These are phyloP conservation scores for Aethionema arabicum DNA, from an alignment of 345 rosid genomes.

Conservation along the genomic window DNA sequence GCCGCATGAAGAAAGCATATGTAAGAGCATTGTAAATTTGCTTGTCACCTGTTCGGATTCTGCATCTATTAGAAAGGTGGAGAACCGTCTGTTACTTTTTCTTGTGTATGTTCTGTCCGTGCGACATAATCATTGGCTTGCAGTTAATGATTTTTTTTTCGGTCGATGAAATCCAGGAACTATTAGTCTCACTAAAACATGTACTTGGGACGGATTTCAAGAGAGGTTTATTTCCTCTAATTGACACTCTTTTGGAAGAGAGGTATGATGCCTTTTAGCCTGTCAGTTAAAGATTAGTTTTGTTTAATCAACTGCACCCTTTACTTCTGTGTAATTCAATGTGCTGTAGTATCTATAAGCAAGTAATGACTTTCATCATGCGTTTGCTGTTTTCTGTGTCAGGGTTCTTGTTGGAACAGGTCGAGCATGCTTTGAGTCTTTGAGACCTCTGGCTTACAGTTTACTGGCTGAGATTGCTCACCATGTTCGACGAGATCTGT, in stretches of 20 bases:
- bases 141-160: slow-evolving; percentile 16
- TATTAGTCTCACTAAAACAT: slow-evolving; percentile 92
- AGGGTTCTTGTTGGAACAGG: slow-evolving; percentile 99
- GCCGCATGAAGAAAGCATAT: slow-evolving; percentile 95
- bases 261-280: slow-evolving; percentile 48
- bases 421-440: slow-evolving; percentile 88
- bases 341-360: background rate
- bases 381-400: slow-evolving; percentile 17
- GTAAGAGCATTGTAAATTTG: slow-evolving; percentile 93
- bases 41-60: slow-evolving; percentile 97
- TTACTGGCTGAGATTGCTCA: slow-evolving; percentile 97
- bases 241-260: slow-evolving; percentile 91
- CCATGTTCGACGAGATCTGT: slow-evolving; percentile 90
- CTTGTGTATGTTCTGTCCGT: slow-evolving; percentile 15
- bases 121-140: slow-evolving; percentile 16
- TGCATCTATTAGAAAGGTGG: slow-evolving; percentile 92
- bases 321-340: background rate
- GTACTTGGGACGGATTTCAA: slow-evolving; percentile 97
- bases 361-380: slow-evolving; percentile 5
- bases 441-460: slow-evolving; percentile 98
- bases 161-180: slow-evolving; percentile 62
- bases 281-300: slow-evolving; percentile 15
- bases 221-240: slow-evolving; percentile 94
- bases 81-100: slow-evolving; percentile 19
- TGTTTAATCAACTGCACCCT: slow-evolving; percentile 17